Conservation (phyloP, 148 eudicot species). For the Rhododendron williamsianum region DNA sequence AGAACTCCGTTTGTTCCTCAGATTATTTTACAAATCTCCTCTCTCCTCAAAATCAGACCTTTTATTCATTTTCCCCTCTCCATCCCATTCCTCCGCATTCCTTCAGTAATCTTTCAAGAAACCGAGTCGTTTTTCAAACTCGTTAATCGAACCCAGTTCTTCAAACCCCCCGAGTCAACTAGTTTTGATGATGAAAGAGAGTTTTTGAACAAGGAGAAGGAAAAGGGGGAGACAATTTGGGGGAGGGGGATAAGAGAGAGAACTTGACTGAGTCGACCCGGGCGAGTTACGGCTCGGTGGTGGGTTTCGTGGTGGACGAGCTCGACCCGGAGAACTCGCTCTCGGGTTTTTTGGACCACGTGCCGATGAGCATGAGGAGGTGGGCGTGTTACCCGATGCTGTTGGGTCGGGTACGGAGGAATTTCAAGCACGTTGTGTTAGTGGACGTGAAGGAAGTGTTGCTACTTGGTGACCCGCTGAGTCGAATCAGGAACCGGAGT, state of each 20-base stretch:
- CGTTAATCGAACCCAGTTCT: conserved; percentile 9
- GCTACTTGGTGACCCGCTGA: conserved; percentile 57
- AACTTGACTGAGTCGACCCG: conserved; percentile 34
- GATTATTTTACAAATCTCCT: conserved; percentile 33
- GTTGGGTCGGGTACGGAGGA: conserved; percentile 61
- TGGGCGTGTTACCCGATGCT: conserved; percentile 90
- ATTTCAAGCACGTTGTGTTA: conserved; percentile 55
- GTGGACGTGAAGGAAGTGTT: conserved; percentile 48
- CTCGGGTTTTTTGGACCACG: conserved; percentile 66
- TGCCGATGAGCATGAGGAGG: conserved; percentile 55
- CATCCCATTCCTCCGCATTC: conserved; percentile 13
- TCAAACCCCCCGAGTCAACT: background rate
- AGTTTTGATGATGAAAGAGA: conserved; percentile 27
- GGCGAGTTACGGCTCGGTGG: conserved; percentile 72
- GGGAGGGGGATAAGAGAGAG: conserved; percentile 28
- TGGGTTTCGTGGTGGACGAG: conserved; percentile 63
- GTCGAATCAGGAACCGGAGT: conserved; percentile 36
- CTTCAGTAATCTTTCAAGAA: conserved; percentile 31
- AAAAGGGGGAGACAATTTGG: conserved; percentile 46
- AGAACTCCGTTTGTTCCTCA: conserved; percentile 37
- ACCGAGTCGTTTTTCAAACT: conserved; percentile 38
- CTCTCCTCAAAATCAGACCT: conserved; percentile 48
- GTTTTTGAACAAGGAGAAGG: conserved; percentile 34
- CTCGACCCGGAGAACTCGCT: conserved; percentile 79
- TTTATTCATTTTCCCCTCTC: conserved; percentile 35